phyloP scores from a whole-genome alignment of 306 rosid species.

The Begonia fuchsioides region DNA sequence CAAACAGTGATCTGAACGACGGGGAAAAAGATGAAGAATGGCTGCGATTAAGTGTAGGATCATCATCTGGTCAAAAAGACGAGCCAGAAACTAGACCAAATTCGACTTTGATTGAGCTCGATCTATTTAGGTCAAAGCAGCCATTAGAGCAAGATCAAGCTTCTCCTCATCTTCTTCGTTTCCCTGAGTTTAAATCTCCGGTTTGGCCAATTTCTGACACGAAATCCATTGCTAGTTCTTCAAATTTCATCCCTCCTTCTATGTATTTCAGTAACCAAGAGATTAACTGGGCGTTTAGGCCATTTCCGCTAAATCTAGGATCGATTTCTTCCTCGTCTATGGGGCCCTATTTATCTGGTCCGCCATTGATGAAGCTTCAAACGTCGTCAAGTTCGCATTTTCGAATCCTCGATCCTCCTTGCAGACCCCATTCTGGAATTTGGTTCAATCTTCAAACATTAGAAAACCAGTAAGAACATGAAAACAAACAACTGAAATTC shows the following conservation, averaged over 20 bases:
- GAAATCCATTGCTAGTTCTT: background rate
- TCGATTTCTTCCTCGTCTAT: conserved; percentile 8
- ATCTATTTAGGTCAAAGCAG: conserved; percentile 18
- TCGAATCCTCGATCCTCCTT: conserved; percentile 73
- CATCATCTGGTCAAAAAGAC: no score
- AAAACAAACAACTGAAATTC: no score
- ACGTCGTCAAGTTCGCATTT: conserved; percentile 37
- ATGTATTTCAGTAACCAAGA: conserved; percentile 28
- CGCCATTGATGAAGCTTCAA: conserved; percentile 31
- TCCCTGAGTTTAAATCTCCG: conserved; percentile 5
- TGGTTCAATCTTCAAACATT: conserved; percentile 96
- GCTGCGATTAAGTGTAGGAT: conserved; percentile 77
- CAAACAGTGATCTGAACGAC: conserved; percentile 18
- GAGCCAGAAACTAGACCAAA: background rate
- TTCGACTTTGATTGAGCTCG: conserved; percentile 46
- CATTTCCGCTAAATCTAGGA: conserved; percentile 19
- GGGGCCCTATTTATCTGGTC: conserved; percentile 28
- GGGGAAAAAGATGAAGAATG: conserved; percentile 24
- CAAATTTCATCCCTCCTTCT: conserved; percentile 11
- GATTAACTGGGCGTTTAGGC: conserved; percentile 57
- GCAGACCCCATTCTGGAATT: conserved; percentile 81
- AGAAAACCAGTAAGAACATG: conserved; percentile 58
- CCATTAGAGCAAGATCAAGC: background rate
- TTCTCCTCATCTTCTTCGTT: conserved; percentile 1
- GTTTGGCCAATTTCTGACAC: conserved; percentile 2